Percentiles rank a stretch among this genome's conserved stretches.
phyloP scores from a whole-genome alignment of 805 yeast species.

The Cyberlindnera xishuangbannaensis region DNA sequence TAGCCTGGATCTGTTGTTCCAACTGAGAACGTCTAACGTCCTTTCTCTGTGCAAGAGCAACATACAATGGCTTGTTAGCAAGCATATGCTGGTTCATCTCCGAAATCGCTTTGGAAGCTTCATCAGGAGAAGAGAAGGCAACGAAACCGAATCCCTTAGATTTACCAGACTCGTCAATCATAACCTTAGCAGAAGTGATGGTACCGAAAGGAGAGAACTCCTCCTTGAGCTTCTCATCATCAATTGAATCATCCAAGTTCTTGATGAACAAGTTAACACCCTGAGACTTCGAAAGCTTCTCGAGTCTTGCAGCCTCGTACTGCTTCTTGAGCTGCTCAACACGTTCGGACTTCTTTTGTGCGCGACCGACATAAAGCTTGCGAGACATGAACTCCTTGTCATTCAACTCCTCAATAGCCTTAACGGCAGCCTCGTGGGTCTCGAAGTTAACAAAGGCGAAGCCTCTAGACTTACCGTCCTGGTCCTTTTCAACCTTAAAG shows the following conservation, averaged over 20 bases:
- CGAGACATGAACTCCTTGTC: constrained; percentile 82
- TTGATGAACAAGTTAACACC: constrained; percentile 96
- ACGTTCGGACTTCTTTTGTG: constrained; percentile 98
- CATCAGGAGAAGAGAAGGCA: constrained; percentile 96
- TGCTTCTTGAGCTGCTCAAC: constrained; percentile 91
- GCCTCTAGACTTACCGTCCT: constrained; percentile 86
- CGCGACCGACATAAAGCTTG: constrained; percentile 92
- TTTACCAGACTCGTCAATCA: constrained; percentile 91
- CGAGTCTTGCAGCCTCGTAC: constrained; percentile 87
- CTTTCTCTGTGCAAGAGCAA: constrained; percentile 97
- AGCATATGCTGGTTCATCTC: constrained; percentile 98
- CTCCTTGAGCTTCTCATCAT: constrained; percentile 85
- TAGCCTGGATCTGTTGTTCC: constrained; percentile 96
- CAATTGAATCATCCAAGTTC: constrained; percentile 91
- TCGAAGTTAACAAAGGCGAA: constrained; percentile 94
- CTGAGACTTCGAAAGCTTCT: constrained; percentile 89
- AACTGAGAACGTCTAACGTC: constrained; percentile 96
- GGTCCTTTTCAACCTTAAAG: constrained; percentile 68
- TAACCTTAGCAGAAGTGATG: constrained; percentile 93
- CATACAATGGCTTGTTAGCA: constrained; percentile 93
- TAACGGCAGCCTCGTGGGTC: constrained; percentile 78
- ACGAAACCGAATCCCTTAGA: constrained; percentile 99
- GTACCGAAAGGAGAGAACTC: constrained; percentile 91
- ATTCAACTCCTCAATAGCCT: constrained; percentile 89
- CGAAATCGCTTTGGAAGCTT: constrained; percentile 96